Conservation (phyloP, 495 filamentous ascomycete genomes). For the Neurospora sublineolata region DNA sequence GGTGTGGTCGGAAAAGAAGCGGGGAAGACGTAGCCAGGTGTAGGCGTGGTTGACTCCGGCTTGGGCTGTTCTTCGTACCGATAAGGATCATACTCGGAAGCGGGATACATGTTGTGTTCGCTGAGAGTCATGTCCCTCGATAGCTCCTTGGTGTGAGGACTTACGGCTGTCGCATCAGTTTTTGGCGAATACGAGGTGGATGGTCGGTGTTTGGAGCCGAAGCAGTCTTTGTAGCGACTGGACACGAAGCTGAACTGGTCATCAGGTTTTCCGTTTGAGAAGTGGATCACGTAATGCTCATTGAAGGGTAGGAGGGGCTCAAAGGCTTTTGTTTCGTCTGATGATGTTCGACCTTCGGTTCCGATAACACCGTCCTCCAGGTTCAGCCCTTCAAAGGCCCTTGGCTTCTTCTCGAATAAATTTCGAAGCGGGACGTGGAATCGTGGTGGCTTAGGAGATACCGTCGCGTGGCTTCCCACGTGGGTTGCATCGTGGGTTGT, state of each 20-base stretch:
- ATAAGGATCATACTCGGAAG: neutral
- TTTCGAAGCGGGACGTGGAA: neutral
- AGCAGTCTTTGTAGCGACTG: neutral
- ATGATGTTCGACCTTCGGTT: neutral
- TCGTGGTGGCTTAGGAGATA: neutral
- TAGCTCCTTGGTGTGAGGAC: neutral
- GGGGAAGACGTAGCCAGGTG: neutral
- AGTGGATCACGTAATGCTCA: slow-evolving; percentile 33
- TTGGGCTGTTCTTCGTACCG: neutral
- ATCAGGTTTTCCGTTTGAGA: slow-evolving; percentile 19
- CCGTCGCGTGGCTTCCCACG: neutral
- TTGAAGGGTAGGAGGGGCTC: slow-evolving; percentile 28
- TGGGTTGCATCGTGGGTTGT: neutral
- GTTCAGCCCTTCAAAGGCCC: neutral
- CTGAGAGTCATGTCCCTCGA: neutral
- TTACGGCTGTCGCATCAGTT: neutral
- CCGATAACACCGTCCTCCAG: neutral
- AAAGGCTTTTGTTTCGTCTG: slow-evolving; percentile 4
- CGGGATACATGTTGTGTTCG: neutral
- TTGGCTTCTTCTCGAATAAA: neutral
- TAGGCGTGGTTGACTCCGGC: neutral
- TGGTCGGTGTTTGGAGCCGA: neutral
- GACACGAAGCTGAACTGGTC: slow-evolving; percentile 21
- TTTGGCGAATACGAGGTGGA: neutral
- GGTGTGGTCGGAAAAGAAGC: slow-evolving; percentile 9